phyloP scores from a whole-genome alignment of 768 basidiomycete genomes.

The Lactifluus rugatus region DNA sequence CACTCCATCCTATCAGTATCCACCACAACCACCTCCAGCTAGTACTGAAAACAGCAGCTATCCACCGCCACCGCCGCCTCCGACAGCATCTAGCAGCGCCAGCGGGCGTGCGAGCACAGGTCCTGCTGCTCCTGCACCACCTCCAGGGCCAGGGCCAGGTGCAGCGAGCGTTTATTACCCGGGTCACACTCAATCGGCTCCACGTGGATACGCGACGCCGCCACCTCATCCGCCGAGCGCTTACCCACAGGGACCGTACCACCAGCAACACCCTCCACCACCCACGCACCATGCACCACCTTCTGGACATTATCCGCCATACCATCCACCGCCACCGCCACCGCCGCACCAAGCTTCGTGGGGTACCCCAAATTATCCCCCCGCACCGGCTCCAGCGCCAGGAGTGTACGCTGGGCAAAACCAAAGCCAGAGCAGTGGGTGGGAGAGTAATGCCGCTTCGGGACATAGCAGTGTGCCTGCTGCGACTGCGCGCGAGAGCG shows the following conservation, averaged over 20 bases:
- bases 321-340: slow-evolving; percentile 8
- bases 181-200: not conserved
- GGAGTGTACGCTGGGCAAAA: slow-evolving; percentile 5
- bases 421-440: not conserved
- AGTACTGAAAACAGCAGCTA: slow-evolving; percentile 2
- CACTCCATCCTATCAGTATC: slow-evolving; percentile 8
- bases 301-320: slow-evolving; percentile 9
- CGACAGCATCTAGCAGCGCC: not conserved
- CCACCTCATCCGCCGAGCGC: slow-evolving; percentile 7
- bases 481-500: slow-evolving; percentile 2
- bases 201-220: slow-evolving; percentile 11
- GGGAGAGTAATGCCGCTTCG: slow-evolving; percentile 1
- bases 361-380: not conserved
- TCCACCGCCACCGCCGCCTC: not conserved
- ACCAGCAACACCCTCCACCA: slow-evolving; percentile 4
- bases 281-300: slow-evolving; percentile 11
- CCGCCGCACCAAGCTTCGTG: slow-evolving; percentile 9
- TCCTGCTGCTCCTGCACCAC: slow-evolving; percentile 7
- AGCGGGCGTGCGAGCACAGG: slow-evolving; percentile 10
- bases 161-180: slow-evolving; percentile 16
- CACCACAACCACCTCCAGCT: slow-evolving; percentile 7
- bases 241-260: slow-evolving; percentile 6
- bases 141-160: not conserved
- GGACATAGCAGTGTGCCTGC: not conserved
- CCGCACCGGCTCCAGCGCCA: slow-evolving; percentile 4